Conservation (phyloP, 352 stramenopile species). For the Thalassiosira delicatula region DNA sequence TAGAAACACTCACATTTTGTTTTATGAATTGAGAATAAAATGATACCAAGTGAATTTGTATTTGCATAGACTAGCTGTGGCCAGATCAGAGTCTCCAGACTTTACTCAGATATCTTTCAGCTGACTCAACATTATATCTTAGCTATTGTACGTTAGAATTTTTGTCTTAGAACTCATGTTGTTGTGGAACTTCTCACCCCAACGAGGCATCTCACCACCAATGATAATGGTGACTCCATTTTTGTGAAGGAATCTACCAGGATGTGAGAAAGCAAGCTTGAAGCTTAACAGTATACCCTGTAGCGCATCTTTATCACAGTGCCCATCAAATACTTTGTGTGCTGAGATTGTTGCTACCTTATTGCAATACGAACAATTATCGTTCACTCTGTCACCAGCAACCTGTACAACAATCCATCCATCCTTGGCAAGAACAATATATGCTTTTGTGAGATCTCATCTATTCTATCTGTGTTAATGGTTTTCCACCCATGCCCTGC, state of each 20-base stretch:
- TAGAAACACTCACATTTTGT: conserved; percentile 17
- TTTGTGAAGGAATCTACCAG: neutral
- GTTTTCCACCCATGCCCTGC: conserved; percentile 6
- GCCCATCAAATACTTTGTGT: neutral
- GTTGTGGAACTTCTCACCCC: conserved; percentile 20
- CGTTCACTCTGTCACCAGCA: conserved; percentile 22
- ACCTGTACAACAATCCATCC: conserved; percentile 28
- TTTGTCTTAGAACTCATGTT: too few relatives aligned
- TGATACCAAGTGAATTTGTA: too few relatives aligned
- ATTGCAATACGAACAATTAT: conserved; percentile 23
- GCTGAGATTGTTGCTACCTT: neutral
- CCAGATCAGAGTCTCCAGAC: too few relatives aligned
- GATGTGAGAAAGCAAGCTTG: conserved; percentile 17
- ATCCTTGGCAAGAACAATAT: neutral
- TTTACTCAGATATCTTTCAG: too few relatives aligned
- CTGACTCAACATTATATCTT: too few relatives aligned
- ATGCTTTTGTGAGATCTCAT: neutral
- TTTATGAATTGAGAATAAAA: too few relatives aligned
- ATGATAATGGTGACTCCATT: conserved; percentile 23
- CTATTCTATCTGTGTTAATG: neutral
- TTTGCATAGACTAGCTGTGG: too few relatives aligned
- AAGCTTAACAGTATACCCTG: conserved; percentile 1
- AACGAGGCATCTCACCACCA: conserved; percentile 38
- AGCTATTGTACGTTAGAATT: too few relatives aligned
- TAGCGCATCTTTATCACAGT: neutral